A percentile compares a stretch with the other conserved stretches of the same genome.
phyloP scores from a whole-genome alignment of 139 green algal genomes.

The Astrephomene gubernaculifera region DNA sequence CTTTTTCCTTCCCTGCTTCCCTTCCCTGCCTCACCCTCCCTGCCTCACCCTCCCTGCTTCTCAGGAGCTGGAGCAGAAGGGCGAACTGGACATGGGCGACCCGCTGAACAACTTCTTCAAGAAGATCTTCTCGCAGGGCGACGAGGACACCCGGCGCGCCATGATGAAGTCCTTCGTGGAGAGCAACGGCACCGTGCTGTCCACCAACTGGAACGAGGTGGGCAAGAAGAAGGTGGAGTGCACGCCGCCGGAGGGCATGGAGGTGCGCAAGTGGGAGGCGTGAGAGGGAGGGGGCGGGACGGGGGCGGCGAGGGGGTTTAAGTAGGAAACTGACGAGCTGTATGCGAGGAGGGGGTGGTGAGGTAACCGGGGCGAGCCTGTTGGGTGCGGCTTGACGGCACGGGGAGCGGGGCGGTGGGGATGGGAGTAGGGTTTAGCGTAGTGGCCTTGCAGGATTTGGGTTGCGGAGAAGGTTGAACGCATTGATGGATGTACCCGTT shows the following conservation, averaged over 20 bases:
- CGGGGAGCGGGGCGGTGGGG: too few relatives aligned
- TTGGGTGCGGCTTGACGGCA: too few relatives aligned
- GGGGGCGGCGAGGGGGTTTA: too few relatives aligned
- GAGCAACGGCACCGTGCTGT: slow-evolving; percentile 92
- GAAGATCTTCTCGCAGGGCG: slow-evolving; percentile 69
- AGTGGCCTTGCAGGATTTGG: too few relatives aligned
- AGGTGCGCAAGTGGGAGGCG: slow-evolving; percentile 71
- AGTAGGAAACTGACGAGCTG: too few relatives aligned
- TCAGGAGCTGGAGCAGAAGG: slow-evolving; percentile 69
- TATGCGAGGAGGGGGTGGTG: too few relatives aligned
- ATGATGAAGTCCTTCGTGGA: slow-evolving; percentile 98
- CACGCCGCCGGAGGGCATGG: slow-evolving; percentile 77
- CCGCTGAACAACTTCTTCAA: slow-evolving; percentile 74
- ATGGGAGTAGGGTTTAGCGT: too few relatives aligned
- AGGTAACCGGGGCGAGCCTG: too few relatives aligned
- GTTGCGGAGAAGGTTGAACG: too few relatives aligned
- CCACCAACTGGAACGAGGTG: slow-evolving; percentile 98
- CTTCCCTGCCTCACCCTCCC: not conserved
- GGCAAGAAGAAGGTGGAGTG: slow-evolving; percentile 77
- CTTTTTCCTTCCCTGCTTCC: too few relatives aligned
- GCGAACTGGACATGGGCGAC: slow-evolving; percentile 70
- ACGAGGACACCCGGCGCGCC: slow-evolving; percentile 76
- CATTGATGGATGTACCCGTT: too few relatives aligned
- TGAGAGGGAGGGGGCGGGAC: not conserved
- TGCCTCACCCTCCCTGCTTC: not conserved